Percentiles rank a stretch among this genome's conserved stretches.
These are phyloP conservation scores for Scenedesmus sp. DNA, from an alignment of 163 green algal genomes.

Conservation along the genomic window DNA sequence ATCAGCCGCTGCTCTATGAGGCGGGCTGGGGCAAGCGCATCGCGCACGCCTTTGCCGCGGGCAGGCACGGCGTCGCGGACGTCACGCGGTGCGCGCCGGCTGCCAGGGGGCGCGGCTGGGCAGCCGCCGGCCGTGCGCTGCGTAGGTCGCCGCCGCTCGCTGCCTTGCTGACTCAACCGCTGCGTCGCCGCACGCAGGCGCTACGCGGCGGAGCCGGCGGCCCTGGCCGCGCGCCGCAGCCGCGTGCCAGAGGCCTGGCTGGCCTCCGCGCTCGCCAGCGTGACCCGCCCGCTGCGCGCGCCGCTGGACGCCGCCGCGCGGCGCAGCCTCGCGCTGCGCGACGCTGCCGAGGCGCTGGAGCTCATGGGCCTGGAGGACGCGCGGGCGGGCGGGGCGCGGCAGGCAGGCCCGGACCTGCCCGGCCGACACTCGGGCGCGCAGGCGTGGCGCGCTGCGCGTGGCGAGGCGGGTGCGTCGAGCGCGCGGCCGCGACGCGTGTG, in stretches of 20 bases:
- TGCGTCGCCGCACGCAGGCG: too few relatives aligned
- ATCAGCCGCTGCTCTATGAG: constrained; percentile 88
- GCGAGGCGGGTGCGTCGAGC: constrained; percentile 39
- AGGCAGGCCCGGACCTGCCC: constrained; percentile 19
- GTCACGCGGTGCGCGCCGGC: constrained; percentile 72
- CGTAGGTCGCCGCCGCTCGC: too few relatives aligned
- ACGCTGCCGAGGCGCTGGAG: constrained; percentile 45
- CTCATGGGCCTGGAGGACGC: constrained; percentile 24
- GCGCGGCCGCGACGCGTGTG: too few relatives aligned
- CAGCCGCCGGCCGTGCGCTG: too few relatives aligned
- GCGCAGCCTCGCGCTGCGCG: constrained; percentile 14
- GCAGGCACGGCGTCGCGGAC: constrained; percentile 66
- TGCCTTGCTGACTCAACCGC: too few relatives aligned
- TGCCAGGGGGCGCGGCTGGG: too few relatives aligned
- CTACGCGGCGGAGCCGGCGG: constrained; percentile 6
- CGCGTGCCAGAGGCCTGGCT: constrained; percentile 49
- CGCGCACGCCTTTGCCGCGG: constrained; percentile 74
- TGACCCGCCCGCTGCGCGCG: constrained; percentile 4
- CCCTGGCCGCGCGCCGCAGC: constrained; percentile 16
- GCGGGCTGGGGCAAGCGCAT: constrained; percentile 86
- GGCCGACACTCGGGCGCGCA: constrained; percentile 45
- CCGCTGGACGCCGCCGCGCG: background rate
- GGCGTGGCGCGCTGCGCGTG: constrained; percentile 46
- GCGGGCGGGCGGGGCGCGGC: background rate
- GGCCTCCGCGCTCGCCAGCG: background rate